Percentiles rank a stretch among this genome's conserved stretches.
Conservation (phyloP, 371 early-diverging fungal genomes). For the Lichtheimia corymbifera region DNA sequence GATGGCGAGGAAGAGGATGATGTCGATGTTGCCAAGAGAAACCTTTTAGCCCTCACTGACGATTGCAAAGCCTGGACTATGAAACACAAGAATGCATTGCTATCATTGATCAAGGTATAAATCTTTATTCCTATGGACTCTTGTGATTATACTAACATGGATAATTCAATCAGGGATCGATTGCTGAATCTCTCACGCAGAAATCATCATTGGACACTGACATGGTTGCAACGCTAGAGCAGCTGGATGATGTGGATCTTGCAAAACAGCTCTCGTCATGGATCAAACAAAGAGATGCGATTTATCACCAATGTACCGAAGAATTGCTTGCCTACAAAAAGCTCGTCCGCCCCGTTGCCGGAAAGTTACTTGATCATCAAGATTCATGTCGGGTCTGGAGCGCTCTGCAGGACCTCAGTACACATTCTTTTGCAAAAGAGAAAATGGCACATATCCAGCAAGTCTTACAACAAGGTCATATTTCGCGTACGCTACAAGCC, state of each 20-base stretch:
- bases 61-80: constrained; percentile 22
- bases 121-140: too few species aligned
- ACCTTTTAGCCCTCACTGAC: background rate
- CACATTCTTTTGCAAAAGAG: constrained; percentile 2
- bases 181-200: background rate
- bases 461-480: background rate
- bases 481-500: constrained; percentile 13
- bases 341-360: constrained; percentile 4
- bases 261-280: constrained; percentile 27
- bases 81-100: constrained; percentile 39
- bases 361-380: constrained; percentile 15
- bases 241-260: background rate
- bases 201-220: background rate
- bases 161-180: background rate
- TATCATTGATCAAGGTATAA: constrained; percentile 4
- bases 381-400: constrained; percentile 14
- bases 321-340: constrained; percentile 9
- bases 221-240: background rate
- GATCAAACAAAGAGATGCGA: constrained; percentile 59
- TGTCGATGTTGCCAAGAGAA: constrained; percentile 13
- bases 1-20: constrained; percentile 13
- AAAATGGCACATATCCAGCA: constrained; percentile 6
- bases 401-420: constrained; percentile 1
- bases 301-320: constrained; percentile 14
- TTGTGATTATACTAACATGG: background rate